Evolutionary conservation across 225 moss, liverwort and hornwort genomes (phyloP).

Genomic region (Polytrichum commune): DNA sequence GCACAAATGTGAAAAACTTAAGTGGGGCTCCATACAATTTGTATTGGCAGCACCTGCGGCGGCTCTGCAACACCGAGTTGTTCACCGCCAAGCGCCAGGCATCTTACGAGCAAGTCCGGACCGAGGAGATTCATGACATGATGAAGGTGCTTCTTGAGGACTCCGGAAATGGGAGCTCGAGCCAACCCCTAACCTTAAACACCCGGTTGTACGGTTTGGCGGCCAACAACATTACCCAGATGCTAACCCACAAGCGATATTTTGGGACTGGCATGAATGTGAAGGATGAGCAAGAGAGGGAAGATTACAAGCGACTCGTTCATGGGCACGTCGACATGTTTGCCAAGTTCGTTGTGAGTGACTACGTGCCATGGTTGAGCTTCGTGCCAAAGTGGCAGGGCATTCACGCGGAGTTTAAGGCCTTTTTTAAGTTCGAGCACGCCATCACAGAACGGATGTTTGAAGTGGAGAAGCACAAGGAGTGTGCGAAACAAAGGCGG

Average conservation of each 20-base stretch:
- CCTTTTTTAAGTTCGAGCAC: constrained; percentile 20
- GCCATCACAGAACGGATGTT: constrained; percentile 41
- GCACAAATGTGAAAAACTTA: constrained; percentile 23
- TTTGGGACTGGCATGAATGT: too few species aligned
- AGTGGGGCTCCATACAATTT: constrained; percentile 40
- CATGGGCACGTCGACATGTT: constrained; percentile 1
- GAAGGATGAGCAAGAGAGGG: constrained; percentile 26
- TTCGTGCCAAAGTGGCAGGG: constrained; percentile 32
- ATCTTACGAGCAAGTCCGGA: constrained; percentile 19
- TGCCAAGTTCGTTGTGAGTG: constrained; percentile 37
- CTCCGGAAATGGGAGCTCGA: constrained; percentile 8
- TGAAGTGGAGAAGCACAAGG: constrained; percentile 53
- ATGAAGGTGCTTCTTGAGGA: constrained; percentile 27
- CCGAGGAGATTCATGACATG: constrained; percentile 5
- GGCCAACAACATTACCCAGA: constrained; percentile 53
- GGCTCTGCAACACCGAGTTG: constrained; percentile 36
- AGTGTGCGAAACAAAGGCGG: constrained; percentile 15
- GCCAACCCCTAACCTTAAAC: constrained; percentile 23
- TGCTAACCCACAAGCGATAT: constrained; percentile 46
- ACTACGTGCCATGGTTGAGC: constrained; percentile 55
- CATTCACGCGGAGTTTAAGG: constrained; percentile 20
- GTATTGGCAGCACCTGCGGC: constrained; percentile 46
- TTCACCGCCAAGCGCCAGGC: constrained; percentile 29
- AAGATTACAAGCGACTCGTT: constrained; percentile 30
- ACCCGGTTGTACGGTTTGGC: constrained; percentile 29